Base-by-base conservation (phyloP, 2,329 filamentous ascomycete species). In the Fusarium nelsonii region DNA sequence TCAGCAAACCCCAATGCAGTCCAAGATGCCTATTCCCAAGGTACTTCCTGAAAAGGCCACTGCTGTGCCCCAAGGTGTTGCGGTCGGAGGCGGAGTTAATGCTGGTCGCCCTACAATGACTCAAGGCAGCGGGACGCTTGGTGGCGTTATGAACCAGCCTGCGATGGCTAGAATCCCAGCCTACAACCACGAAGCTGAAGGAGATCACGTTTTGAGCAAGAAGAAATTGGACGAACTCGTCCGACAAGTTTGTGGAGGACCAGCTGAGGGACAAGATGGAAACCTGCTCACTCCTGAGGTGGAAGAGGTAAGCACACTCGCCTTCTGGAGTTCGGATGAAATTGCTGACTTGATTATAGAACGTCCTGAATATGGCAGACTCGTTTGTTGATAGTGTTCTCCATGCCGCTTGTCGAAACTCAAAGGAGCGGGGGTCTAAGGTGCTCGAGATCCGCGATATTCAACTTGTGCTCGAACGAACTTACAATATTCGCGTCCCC, bases 161-260 rank as follows among this genome's bases (percentile, higher is more conserved):
- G 92, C 93, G 3, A 87, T 98, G 64, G 84, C 90, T 57, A 94
- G 94, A 76, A 88, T 93, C 44, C 93, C 94, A 0, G 89, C 90
- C 0, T 97, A 93, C 78, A 92, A 93, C 58, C 90, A 97, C 61
- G 95, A 98, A 77, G 92, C 93, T 32, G 94, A 97, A 76, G 94
- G 93, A 28, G 94, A 97, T 74, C 91, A 94, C 43, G 92, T 99
- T 2, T 84, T 99, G n/a, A 97, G 92, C 82, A 97, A 97, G 87
- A 97, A 97, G 83, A 98, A 97, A 82, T 86, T 99, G 40, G 94
- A 99, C 76, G 95, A 97, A 78, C 86, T 99, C 37, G 94, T 98
- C 10, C 89, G 94, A 51, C 95, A 98, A 80, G 94, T 98, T 62
- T 97, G 93, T 36, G 94, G 94, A 55, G 91, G 91, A 11, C 90